phyloP scores from a whole-genome alignment of 1,284 basidiomycete genomes.

The Fomitiporia mediterranea region DNA sequence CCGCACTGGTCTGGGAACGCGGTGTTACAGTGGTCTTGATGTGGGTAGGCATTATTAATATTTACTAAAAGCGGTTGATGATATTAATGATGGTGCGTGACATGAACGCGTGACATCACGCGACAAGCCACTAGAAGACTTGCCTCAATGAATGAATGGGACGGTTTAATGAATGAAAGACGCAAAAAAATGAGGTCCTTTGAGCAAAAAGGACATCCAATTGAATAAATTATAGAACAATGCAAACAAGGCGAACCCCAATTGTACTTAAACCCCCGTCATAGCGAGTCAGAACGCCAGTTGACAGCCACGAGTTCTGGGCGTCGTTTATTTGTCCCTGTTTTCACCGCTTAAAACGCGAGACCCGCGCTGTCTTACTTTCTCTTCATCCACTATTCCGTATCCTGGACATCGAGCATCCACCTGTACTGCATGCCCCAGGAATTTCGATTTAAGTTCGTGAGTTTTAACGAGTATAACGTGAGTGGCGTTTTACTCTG shows the following conservation, averaged over 20 bases:
- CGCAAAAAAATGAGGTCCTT: no score
- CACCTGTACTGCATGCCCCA: no score
- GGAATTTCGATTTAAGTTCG: slow-evolving; percentile 12
- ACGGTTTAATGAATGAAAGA: no score
- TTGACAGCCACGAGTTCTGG: no score
- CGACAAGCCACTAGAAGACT: background rate
- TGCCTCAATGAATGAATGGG: no score
- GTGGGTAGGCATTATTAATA: background rate
- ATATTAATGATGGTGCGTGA: background rate
- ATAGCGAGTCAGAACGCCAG: background rate
- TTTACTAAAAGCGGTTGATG: no score
- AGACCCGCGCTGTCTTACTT: slow-evolving; percentile 2
- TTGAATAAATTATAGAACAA: no score
- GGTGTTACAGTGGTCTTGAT: background rate
- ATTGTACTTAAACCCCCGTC: no score
- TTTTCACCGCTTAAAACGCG: background rate
- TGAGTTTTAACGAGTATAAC: slow-evolving; percentile 32
- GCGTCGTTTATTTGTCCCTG: background rate
- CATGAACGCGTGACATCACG: background rate
- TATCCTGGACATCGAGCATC: no score
- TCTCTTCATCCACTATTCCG: slow-evolving; percentile 3
- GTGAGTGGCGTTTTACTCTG: background rate
- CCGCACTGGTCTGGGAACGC: no score
- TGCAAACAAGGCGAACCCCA: no score
- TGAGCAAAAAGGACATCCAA: no score